phyloP scores from a whole-genome alignment of 192 early-diverging fungal genomes.

The Gaertneriomyces sp. region DNA sequence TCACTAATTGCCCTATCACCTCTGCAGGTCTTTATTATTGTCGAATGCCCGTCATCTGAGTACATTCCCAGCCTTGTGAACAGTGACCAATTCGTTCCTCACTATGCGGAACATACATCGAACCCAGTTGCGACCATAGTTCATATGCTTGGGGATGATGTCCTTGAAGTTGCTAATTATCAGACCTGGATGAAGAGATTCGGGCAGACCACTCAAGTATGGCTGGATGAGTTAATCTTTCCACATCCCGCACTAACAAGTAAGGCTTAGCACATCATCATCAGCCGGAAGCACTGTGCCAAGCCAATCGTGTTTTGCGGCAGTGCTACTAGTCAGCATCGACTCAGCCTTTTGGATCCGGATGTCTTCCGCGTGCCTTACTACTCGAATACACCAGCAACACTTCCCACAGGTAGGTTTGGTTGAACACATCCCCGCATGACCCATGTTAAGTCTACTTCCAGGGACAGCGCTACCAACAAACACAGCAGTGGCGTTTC shows the following conservation, averaged over 20 bases:
- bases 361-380: constrained; percentile 73
- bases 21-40: constrained; percentile 26
- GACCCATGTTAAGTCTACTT: too few species aligned
- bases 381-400: constrained; percentile 41
- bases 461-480: too few species aligned
- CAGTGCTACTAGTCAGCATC: constrained; percentile 59
- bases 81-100: neutral
- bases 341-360: constrained; percentile 62
- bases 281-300: constrained; percentile 58
- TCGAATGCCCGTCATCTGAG: constrained; percentile 33
- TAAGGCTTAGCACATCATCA: constrained; percentile 66
- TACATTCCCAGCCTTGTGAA: constrained; percentile 23
- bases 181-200: constrained; percentile 72
- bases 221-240: neutral
- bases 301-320: constrained; percentile 65
- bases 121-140: constrained; percentile 54
- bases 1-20: too few species aligned
- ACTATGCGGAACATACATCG: neutral
- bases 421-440: too few species aligned
- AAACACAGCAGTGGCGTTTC: too few species aligned
- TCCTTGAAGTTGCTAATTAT: constrained; percentile 63
- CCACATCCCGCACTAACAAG: neutral
- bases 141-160: constrained; percentile 65
- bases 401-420: neutral
- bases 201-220: constrained; percentile 56